A percentile compares a stretch with the other conserved stretches of the same genome.
Conservation (phyloP, 2,329 filamentous ascomycete genomes). For the Phaeosphaeria sp. region DNA sequence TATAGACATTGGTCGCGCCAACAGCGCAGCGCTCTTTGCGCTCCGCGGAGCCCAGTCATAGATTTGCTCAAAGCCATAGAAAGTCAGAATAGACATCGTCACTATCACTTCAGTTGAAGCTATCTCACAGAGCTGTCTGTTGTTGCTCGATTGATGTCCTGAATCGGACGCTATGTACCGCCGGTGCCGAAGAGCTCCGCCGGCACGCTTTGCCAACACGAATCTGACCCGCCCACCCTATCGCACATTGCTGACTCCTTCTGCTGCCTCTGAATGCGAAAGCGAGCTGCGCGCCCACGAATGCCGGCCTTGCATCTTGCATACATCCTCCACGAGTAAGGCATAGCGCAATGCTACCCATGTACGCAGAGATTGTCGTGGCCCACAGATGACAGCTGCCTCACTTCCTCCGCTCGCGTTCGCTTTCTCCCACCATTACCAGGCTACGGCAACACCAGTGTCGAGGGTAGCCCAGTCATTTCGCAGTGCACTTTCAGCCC, state of each 20-base stretch:
- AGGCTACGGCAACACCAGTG: conserved; percentile 13
- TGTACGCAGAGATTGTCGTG: conserved; percentile 15
- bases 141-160: background rate
- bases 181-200: background rate
- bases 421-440: conserved; percentile 14
- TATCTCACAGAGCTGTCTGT: background rate
- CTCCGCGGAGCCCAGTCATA: too few species aligned
- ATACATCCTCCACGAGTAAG: conserved; percentile 13
- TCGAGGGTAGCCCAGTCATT: conserved; percentile 12
- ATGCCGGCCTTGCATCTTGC: conserved; percentile 8
- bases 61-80: background rate
- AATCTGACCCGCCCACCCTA: background rate
- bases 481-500: conserved; percentile 17
- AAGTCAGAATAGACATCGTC: background rate
- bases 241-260: background rate
- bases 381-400: conserved; percentile 13
- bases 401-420: conserved; percentile 26
- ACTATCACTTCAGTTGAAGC: background rate
- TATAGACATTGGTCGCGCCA: too few species aligned
- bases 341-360: conserved; percentile 27
- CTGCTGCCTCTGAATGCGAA: conserved; percentile 14
- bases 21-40: too few species aligned
- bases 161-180: background rate
- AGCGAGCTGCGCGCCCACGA: conserved; percentile 11
- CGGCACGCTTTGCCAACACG: background rate